These are phyloP conservation scores for Helianthus annuus DNA, from an alignment of 129 eudicot genomes.

Conservation along the genomic window HanXRQr2.0-SUNRISE NC_035446.2:112077919-112078418, in stretches of 20 bases:
- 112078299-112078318: neutral
- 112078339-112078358: too few species aligned
- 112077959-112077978: slow-evolving; percentile 64
- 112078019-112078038: slow-evolving; percentile 36
- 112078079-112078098: slow-evolving; percentile 43
- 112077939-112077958: slow-evolving; percentile 69
- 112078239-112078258: slow-evolving; percentile 63
- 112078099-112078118: slow-evolving; percentile 66
- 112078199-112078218: slow-evolving; percentile 51
- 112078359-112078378: too few species aligned
- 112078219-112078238: slow-evolving; percentile 56
- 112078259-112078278: slow-evolving; percentile 82
- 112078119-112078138: slow-evolving; percentile 82
- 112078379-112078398: too few species aligned
- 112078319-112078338: too few species aligned
- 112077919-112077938: slow-evolving; percentile 92
- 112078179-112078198: slow-evolving; percentile 58
- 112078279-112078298: slow-evolving; percentile 52
- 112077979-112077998: slow-evolving; percentile 84
- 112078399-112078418: too few species aligned
- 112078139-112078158: slow-evolving; percentile 72
- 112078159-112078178: slow-evolving; percentile 68
- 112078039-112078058: slow-evolving; percentile 51
- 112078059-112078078: slow-evolving; percentile 58
- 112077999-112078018: slow-evolving; percentile 76